These are phyloP conservation scores for Boletus fagicola DNA, from an alignment of 768 basidiomycete genomes.

Conservation along the genomic window DNA sequence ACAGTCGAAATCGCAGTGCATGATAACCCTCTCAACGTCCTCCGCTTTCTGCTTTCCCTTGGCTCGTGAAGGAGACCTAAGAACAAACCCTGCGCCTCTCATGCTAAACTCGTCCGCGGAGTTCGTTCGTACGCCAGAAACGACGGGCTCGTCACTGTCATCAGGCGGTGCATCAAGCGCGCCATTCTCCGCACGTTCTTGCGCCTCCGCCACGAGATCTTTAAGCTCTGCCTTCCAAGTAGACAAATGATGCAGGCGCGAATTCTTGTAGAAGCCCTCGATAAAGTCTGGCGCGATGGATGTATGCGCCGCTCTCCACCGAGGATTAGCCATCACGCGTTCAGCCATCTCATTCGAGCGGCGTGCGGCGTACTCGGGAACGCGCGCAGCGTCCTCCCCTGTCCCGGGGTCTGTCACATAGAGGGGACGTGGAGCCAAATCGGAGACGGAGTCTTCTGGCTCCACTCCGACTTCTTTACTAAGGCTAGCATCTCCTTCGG, in stretches of 20 bases:
- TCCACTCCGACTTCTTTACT: background rate
- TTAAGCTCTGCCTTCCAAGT: constrained; percentile 92
- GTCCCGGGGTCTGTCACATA: constrained; percentile 44
- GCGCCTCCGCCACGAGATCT: constrained; percentile 74
- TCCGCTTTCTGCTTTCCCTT: constrained; percentile 54
- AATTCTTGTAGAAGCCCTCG: constrained; percentile 79
- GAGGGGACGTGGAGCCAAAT: constrained; percentile 24
- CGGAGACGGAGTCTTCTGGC: constrained; percentile 1
- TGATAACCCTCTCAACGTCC: constrained; percentile 61
- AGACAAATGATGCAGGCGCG: constrained; percentile 88
- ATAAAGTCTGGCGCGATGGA: constrained; percentile 85
- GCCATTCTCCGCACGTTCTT: constrained; percentile 59
- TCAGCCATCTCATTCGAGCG: constrained; percentile 70
- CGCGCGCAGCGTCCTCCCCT: constrained; percentile 42
- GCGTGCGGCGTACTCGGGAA: constrained; percentile 66
- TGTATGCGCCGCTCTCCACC: constrained; percentile 88
- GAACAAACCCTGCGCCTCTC: constrained; percentile 48
- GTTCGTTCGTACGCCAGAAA: background rate
- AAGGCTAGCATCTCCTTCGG: background rate
- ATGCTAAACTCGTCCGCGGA: constrained; percentile 43
- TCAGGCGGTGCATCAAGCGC: constrained; percentile 10
- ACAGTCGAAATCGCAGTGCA: constrained; percentile 95
- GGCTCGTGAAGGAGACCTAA: constrained; percentile 46
- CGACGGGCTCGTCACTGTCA: background rate
- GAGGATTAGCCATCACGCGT: constrained; percentile 77